Evolutionary conservation across 139 green algal species (phyloP), one percentile per base, ranked within the genome.

Genomic region (Eudorina sp.): DNA sequence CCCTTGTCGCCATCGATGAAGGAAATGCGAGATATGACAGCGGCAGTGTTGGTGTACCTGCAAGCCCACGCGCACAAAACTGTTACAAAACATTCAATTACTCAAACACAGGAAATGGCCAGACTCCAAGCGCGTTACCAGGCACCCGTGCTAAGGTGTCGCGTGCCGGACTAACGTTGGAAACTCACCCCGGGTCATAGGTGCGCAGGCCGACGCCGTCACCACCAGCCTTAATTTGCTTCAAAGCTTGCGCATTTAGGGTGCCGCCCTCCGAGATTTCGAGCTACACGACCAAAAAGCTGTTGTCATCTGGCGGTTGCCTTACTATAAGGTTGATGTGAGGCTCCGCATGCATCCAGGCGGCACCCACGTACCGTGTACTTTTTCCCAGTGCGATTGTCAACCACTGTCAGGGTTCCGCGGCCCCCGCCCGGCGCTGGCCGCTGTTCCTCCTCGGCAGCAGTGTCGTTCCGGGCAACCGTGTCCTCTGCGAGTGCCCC

Each of bases 1-100:
- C 98, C 98, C 92, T 97, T 97, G 69, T 97, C 97, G 83, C 98
- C 98, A 85, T 99, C 98, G 80, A 99, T 99, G 95, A 95, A 99
- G 4, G 93, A 98, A 83, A 99, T 98, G 48, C 85, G 87, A 36
- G 93, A 98, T 66, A 96, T 96, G 74, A 98, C 97, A 14, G 97
- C 95, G 0, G 96, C 89, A 0, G 98, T 99, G 94, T 99, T 99
- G 14, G 97, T 96, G 93, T 99, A 99, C 16, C 97, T 98, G 84
- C 34, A n/a, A n/a, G n/a, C n/a, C 41, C 48, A 55, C 11, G 48
- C 9, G 48, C 48, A 55, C 11, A 13, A 55, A 55, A n/a, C n/a
- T n/a, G n/a, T n/a, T 66, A 66, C 55, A 66, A 66, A 3, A 66
- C 8, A 13, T 55, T 55, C 48, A 55, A 55, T 55, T 55, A 55